These are phyloP conservation scores for Lepidium didymum DNA, from an alignment of 345 rosid genomes.

Conservation along the genomic window DNA sequence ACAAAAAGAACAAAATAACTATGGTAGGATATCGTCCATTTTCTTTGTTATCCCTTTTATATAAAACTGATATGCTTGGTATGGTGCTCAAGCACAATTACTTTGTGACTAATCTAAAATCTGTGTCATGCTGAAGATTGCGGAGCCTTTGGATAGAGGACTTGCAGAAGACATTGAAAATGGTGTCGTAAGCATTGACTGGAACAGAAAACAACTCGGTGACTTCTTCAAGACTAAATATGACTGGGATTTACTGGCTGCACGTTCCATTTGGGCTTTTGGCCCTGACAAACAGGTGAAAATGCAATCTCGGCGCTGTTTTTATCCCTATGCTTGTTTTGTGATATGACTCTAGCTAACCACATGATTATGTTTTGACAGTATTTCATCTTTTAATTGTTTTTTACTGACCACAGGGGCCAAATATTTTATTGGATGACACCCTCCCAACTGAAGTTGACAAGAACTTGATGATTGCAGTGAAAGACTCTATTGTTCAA, in stretches of 20 bases:
- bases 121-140: slow-evolving; percentile 49
- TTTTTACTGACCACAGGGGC: slow-evolving; percentile 49
- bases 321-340: slow-evolving; percentile 6
- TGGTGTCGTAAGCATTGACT: slow-evolving; percentile 79
- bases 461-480: slow-evolving; percentile 69
- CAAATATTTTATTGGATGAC: slow-evolving; percentile 86
- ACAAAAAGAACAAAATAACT: slow-evolving; percentile 94
- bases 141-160: slow-evolving; percentile 96
- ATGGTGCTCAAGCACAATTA: neutral
- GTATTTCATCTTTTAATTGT: neutral
- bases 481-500: slow-evolving; percentile 93
- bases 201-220: slow-evolving; percentile 80
- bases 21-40: slow-evolving; percentile 48
- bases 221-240: slow-evolving; percentile 90
- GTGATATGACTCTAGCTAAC: neutral
- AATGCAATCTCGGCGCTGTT: neutral
- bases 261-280: slow-evolving; percentile 97
- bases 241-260: slow-evolving; percentile 98
- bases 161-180: slow-evolving; percentile 95
- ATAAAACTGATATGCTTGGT: neutral
- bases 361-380: neutral
- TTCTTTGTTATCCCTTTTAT: neutral
- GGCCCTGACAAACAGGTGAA: slow-evolving; percentile 97
- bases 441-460: slow-evolving; percentile 96
- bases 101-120: slow-evolving; percentile 7